Percentiles rank a stretch among this genome's conserved stretches.
Conservation (phyloP, 1,284 basidiomycete species). For the Leccinum solheimii region DNA sequence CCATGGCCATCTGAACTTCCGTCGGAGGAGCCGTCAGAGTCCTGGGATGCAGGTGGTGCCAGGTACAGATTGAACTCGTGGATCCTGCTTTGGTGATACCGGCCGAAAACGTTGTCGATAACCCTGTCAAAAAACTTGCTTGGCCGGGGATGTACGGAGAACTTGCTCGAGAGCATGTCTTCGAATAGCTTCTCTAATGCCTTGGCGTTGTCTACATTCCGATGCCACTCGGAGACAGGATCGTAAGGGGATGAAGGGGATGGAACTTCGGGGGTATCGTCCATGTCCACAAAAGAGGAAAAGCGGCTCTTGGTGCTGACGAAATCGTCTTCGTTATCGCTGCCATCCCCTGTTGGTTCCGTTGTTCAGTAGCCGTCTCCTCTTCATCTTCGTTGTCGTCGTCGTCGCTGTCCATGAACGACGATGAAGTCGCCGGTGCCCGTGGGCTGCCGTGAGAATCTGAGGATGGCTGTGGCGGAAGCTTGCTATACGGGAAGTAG, state of each 20-base stretch:
- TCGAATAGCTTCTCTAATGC: conserved; percentile 53
- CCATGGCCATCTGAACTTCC: conserved; percentile 27
- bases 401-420: conserved; percentile 15
- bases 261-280: conserved; percentile 4
- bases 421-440: conserved; percentile 11
- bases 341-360: conserved; percentile 9
- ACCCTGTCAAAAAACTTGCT: conserved; percentile 44
- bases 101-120: conserved; percentile 54
- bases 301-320: conserved; percentile 35
- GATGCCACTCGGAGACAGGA: conserved; percentile 37
- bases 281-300: conserved; percentile 24
- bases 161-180: conserved; percentile 51
- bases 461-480: conserved; percentile 15
- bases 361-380: conserved; percentile 5
- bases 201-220: conserved; percentile 37
- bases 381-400: conserved; percentile 1
- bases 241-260: conserved; percentile 19
- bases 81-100: conserved; percentile 37
- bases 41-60: conserved; percentile 43
- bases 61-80: conserved; percentile 54
- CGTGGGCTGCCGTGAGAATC: conserved; percentile 4
- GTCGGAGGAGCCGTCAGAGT: conserved; percentile 28
- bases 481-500: conserved; percentile 54
- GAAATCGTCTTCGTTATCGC: conserved; percentile 30
- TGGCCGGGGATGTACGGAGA: conserved; percentile 49